A percentile compares a stretch with the other conserved stretches of the same genome.
phyloP scores from a whole-genome alignment of 1,284 basidiomycete species.

The Caloboletus firmus region DNA sequence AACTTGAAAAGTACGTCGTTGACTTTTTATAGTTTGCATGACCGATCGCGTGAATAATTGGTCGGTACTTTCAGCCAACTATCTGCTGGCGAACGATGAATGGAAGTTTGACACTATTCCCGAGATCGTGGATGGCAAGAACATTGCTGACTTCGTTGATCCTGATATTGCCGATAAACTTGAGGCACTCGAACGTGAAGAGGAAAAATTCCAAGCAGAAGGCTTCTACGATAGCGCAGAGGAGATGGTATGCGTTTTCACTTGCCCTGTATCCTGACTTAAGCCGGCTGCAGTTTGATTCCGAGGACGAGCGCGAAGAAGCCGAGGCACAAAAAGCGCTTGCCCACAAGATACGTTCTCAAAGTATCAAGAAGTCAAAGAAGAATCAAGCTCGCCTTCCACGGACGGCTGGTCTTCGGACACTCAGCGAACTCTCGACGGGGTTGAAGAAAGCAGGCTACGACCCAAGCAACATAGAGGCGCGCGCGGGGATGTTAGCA shows the following conservation, averaged over 20 bases:
- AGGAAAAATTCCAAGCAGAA: constrained; percentile 89
- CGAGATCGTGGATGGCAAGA: constrained; percentile 98
- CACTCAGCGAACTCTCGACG: constrained; percentile 82
- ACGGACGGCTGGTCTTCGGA: constrained; percentile 83
- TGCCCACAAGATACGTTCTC: constrained; percentile 75
- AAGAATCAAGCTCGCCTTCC: constrained; percentile 86
- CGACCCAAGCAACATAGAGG: constrained; percentile 86
- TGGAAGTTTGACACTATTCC: constrained; percentile 98
- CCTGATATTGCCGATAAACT: constrained; percentile 98
- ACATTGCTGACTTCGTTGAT: constrained; percentile 98
- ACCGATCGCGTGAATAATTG: neutral
- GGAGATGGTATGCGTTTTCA: constrained; percentile 61
- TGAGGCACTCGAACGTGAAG: constrained; percentile 95
- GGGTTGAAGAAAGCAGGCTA: constrained; percentile 85
- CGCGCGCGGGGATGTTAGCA: constrained; percentile 82
- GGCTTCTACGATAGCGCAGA: constrained; percentile 94
- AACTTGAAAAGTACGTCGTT: constrained; percentile 75
- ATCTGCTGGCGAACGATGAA: constrained; percentile 85
- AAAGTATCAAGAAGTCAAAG: constrained; percentile 81
- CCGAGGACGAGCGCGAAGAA: constrained; percentile 88
- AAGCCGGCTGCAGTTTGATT: constrained; percentile 64
- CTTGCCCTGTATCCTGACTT: constrained; percentile 6
- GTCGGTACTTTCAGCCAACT: constrained; percentile 64
- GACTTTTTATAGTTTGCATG: neutral
- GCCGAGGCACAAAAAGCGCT: constrained; percentile 65